A percentile compares a stretch with the other conserved stretches of the same genome.
These are phyloP conservation scores for Rhodocollybia butyracea DNA, from an alignment of 768 basidiomycete species.

Conservation along the genomic window DNA sequence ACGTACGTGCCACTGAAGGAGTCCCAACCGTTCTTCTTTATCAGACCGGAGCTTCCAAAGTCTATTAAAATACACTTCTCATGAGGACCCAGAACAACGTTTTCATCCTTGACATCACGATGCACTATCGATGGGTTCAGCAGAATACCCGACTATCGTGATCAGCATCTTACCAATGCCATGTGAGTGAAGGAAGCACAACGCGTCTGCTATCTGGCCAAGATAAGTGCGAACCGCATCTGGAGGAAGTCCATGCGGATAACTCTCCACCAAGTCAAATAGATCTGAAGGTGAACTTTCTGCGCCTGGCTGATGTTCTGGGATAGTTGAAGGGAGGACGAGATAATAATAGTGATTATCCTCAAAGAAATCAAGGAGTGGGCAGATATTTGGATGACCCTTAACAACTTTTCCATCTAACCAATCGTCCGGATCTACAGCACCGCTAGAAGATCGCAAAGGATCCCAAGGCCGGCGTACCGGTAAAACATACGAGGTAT, in stretches of 20 bases:
- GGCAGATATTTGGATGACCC: conserved; percentile 95
- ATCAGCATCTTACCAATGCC: conserved; percentile 69
- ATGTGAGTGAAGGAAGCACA: conserved; percentile 83
- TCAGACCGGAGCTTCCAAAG: conserved; percentile 89
- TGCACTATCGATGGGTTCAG: conserved; percentile 55
- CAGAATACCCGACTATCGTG: conserved; percentile 2
- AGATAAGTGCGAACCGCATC: conserved; percentile 77
- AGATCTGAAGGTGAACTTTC: conserved; percentile 72
- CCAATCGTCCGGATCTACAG: conserved; percentile 45
- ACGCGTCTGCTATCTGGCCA: conserved; percentile 90
- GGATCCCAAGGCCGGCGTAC: conserved; percentile 84
- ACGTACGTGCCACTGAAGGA: conserved; percentile 92
- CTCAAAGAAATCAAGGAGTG: conserved; percentile 94
- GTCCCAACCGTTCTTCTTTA: conserved; percentile 84
- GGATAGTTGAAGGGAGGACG: conserved; percentile 75
- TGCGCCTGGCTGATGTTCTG: conserved; percentile 50
- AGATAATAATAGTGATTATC: conserved; percentile 96
- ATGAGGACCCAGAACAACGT: conserved; percentile 77
- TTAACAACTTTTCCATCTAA: conserved; percentile 67
- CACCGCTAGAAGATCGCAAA: conserved; percentile 33
- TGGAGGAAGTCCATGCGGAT: conserved; percentile 81
- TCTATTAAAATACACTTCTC: conserved; percentile 93
- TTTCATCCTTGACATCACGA: conserved; percentile 98
- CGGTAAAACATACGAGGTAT: conserved; percentile 76
- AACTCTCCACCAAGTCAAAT: conserved; percentile 91